phyloP scores from a whole-genome alignment of 2,329 filamentous ascomycete species.

The Scleromitrula shiraiana region DNA sequence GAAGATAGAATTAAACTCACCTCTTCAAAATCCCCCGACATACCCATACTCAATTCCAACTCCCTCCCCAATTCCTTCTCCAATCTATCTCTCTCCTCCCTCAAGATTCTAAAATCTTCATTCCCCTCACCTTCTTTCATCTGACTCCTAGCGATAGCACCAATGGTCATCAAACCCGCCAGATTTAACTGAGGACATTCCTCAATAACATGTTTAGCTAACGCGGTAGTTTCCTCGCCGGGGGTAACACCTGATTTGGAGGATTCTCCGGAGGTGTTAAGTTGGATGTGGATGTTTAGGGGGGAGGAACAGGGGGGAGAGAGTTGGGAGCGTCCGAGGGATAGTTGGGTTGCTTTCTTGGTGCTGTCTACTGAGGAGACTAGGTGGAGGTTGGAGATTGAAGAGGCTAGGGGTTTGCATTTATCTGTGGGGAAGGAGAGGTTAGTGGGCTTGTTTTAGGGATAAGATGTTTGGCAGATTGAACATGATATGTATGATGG shows the following conservation, averaged over 20 bases:
- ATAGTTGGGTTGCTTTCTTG: constrained; percentile 80
- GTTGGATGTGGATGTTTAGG: constrained; percentile 69
- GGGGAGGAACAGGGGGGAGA: constrained; percentile 26
- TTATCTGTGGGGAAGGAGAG: constrained; percentile 53
- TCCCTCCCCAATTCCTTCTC: constrained; percentile 49
- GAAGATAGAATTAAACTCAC: not conserved
- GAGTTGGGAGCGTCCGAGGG: constrained; percentile 63
- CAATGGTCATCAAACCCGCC: constrained; percentile 92
- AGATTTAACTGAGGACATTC: constrained; percentile 67
- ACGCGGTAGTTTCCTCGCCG: constrained; percentile 45
- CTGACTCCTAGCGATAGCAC: constrained; percentile 78
- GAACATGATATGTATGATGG: not conserved
- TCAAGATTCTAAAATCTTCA: constrained; percentile 72
- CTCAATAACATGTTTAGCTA: constrained; percentile 64
- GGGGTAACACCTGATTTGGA: constrained; percentile 78
- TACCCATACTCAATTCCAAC: constrained; percentile 7
- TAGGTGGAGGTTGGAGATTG: constrained; percentile 82
- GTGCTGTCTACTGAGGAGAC: constrained; percentile 82
- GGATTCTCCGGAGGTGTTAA: constrained; percentile 88
- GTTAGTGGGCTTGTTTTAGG: not conserved
- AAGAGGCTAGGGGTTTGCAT: constrained; percentile 73
- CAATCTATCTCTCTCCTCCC: constrained; percentile 63
- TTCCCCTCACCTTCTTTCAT: constrained; percentile 68
- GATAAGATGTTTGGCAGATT: not conserved
- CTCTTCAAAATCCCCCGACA: constrained; percentile 42